Evolutionary conservation across 306 rosid genomes (phyloP), one percentile per base, ranked within the genome.

Genomic region (Myrica gale): DNA sequence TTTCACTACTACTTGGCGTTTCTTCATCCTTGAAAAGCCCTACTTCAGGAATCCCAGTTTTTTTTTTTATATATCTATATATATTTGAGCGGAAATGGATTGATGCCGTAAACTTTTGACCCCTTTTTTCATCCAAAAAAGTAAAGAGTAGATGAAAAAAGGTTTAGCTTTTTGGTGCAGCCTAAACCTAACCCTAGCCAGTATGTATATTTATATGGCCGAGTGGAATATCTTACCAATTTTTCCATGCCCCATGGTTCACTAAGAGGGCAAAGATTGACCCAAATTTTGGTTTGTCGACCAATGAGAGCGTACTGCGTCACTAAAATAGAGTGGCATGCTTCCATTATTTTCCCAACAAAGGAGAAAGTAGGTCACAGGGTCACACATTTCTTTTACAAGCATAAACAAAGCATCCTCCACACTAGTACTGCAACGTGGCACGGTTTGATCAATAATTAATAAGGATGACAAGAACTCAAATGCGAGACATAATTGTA

Each of bases 1-100:
- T 74, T 83, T 92, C 75, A 87, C 87, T 43, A 89, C 91, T 7
- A 94, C 98, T 76, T 91, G 96, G 10, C 87, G 56, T 85, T 88
- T 93, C 89, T 90, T 93, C 98, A 93, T 93, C n/a, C 53, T 74
- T 62, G 1, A 50, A 69, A 78, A 76, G 69, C 68, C 77, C 80
- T 82, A 79, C 26, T 66, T 66, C 2, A 43, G 52, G 69, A 76
- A 71, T 52, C 71, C 79, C 76, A 79, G 73, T 79, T 41, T 42
- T 46, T 37, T 47, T 13, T 13, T 53, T n/a, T 57, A 20, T 51
- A 48, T 54, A 12, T 63, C 46, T 53, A 21, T 57, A 20, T 51
- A 48, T 54, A 12, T 63, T 53, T 51, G 26, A 46, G 15, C 52
- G 16, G 63, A 52, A 44, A 65, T 82, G 23, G 55, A 55, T 56